A percentile compares a stretch with the other conserved stretches of the same genome.
phyloP scores from a whole-genome alignment of 2,329 filamentous ascomycete genomes.

The Herpotrichia juniperi region DNA sequence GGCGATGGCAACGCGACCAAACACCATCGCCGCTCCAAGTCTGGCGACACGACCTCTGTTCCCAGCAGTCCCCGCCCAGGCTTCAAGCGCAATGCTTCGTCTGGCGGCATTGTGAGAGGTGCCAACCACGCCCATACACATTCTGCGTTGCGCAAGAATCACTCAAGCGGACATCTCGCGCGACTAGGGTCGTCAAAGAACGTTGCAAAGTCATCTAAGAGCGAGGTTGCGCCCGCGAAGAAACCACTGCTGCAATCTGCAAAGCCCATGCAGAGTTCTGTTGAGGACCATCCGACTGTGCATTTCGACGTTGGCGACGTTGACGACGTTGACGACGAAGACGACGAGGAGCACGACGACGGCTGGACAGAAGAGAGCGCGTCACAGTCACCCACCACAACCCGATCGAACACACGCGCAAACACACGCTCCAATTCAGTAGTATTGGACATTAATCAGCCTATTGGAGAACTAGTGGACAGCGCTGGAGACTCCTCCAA shows the following conservation, averaged over 20 bases:
- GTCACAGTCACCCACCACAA: slow-evolving; percentile 49
- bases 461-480: slow-evolving; percentile 24
- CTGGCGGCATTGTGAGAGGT: slow-evolving; percentile 43
- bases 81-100: slow-evolving; percentile 52
- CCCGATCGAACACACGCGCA: slow-evolving; percentile 48
- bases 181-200: slow-evolving; percentile 48
- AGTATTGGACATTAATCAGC: slow-evolving; percentile 40
- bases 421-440: slow-evolving; percentile 50
- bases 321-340: slow-evolving; percentile 27
- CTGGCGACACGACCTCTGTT: slow-evolving; percentile 42
- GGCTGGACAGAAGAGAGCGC: slow-evolving; percentile 52
- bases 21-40: slow-evolving; percentile 46
- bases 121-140: slow-evolving; percentile 41
- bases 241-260: slow-evolving; percentile 35
- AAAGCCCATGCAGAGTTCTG: slow-evolving; percentile 39
- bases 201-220: slow-evolving; percentile 43
- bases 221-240: slow-evolving; percentile 35
- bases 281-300: slow-evolving; percentile 45
- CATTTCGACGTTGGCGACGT: slow-evolving; percentile 47
- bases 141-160: slow-evolving; percentile 47
- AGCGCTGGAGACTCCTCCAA: slow-evolving; percentile 11
- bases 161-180: slow-evolving; percentile 54
- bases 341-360: slow-evolving; percentile 34
- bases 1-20: slow-evolving; percentile 34
- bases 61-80: slow-evolving; percentile 47